Conservation (phyloP, 2,329 filamentous ascomycete genomes). For the Westerdykella aurantiaca region DNA sequence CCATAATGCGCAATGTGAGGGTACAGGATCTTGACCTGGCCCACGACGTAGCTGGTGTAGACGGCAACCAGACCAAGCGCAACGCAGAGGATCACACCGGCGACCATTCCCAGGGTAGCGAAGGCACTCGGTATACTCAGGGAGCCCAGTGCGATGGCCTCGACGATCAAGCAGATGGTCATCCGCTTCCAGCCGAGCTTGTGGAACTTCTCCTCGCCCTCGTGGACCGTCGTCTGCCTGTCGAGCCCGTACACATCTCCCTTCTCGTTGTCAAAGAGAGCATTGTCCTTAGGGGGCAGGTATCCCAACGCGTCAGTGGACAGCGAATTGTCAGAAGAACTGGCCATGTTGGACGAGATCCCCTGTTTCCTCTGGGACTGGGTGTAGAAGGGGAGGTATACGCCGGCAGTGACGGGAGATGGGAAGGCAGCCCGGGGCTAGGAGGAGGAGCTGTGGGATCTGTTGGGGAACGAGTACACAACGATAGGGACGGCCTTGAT, state of each 20-base stretch:
- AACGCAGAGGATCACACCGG: constrained; percentile 41
- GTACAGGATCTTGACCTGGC: constrained; percentile 53
- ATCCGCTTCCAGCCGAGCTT: constrained; percentile 48
- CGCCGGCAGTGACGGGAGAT: not conserved
- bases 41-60: constrained; percentile 58
- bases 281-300: not conserved
- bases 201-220: constrained; percentile 37
- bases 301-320: too few species aligned
- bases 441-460: not conserved
- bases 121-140: constrained; percentile 44
- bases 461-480: not conserved
- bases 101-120: constrained; percentile 43
- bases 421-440: not conserved
- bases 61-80: constrained; percentile 54
- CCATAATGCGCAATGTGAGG: constrained; percentile 62
- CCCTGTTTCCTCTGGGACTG: too few species aligned
- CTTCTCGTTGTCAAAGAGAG: not conserved
- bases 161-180: constrained; percentile 47
- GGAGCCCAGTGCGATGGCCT: constrained; percentile 46
- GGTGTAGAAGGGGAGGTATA: not conserved
- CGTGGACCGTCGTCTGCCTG: constrained; percentile 21
- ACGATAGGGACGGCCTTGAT: not conserved
- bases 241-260: not conserved
- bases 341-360: too few species aligned
- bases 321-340: too few species aligned